phyloP scores from a whole-genome alignment of 1,139 yeast genomes.

The Geotrichum citri-aurantii region DNA sequence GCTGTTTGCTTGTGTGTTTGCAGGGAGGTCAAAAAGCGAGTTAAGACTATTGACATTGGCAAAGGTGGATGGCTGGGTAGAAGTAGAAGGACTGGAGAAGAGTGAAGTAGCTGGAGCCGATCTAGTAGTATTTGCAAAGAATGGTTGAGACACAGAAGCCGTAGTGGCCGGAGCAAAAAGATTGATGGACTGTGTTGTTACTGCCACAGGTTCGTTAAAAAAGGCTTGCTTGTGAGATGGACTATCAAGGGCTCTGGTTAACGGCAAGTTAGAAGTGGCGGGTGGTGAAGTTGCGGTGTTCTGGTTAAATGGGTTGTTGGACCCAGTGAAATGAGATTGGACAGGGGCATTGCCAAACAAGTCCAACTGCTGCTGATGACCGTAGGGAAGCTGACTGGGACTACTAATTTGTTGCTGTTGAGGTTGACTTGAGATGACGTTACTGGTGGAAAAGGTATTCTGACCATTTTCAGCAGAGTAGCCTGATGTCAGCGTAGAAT shows the following conservation, averaged over 20 bases:
- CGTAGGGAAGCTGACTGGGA: slow-evolving; percentile 20
- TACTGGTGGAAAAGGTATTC: slow-evolving; percentile 38
- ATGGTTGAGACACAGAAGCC: neutral
- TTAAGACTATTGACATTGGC: neutral
- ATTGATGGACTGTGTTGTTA: neutral
- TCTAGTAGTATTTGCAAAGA: neutral
- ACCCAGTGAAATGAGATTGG: neutral
- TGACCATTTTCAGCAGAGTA: slow-evolving; percentile 16
- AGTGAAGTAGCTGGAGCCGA: neutral
- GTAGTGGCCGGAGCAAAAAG: neutral
- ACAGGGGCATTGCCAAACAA: slow-evolving; percentile 5
- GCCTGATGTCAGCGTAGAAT: slow-evolving; percentile 2
- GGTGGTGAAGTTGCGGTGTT: neutral
- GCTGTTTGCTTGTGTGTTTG: neutral
- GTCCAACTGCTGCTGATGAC: slow-evolving; percentile 32
- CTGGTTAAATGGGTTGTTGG: neutral
- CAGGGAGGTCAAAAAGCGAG: neutral
- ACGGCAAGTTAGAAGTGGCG: neutral
- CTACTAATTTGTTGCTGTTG: slow-evolving; percentile 34
- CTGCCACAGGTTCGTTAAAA: neutral
- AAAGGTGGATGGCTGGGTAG: neutral
- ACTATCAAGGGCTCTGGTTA: neutral
- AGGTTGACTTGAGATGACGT: slow-evolving; percentile 27
- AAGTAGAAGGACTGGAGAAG: neutral
- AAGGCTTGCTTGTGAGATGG: neutral